Base-by-base conservation (phyloP, 2,329 filamentous ascomycete species). In the Pestalotiopsis sp. region DNA sequence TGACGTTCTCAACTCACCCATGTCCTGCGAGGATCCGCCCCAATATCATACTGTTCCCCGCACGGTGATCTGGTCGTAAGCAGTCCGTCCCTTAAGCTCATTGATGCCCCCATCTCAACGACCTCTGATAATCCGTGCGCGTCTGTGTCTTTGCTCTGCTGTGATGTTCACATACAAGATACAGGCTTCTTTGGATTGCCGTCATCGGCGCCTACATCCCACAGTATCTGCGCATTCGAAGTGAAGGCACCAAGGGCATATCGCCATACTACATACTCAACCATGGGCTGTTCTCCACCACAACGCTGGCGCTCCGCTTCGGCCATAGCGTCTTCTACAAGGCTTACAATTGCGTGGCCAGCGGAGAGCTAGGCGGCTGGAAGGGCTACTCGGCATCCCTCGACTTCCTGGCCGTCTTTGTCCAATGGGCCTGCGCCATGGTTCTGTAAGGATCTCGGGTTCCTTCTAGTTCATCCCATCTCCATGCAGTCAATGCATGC, bases 181-280 rank as follows among this genome's bases (percentile, higher is more conserved):
- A 25, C 59, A 69, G 68, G 17, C 25, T 69, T 11, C 39, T 69
- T 25, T 69, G 68, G 62, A 45, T 69, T 31, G 25, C 45, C 17
- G 64, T 68, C 25, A 66, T 69, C 36, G 68, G 57, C 7, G 66
- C 68, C 14, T 69, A 69, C n/a, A 55, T 68, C 31, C 68, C 68
- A 23, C 68, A 69, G 20, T 63, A 59, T 20, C 12, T 58, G 14
- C 57, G 31, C 57, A 68, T 69, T 41, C 60, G 45, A 17, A 63
- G 41, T 31, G 25, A 65, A 4, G 68, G 68, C 31, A 69, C 68
- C 49, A 68, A 63, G 36, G 68, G 66, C n/a, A 68, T 69, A 58
- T 69, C 68, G 36, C 66, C 68, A 12, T 69, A 69, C 66, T 69
- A 69, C 41, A 55, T 69, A 31, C 68, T 69, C 62, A 67, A 69